These are phyloP conservation scores for Podosphaera aphanis DNA, from an alignment of 2,329 filamentous ascomycete genomes.

Conservation along the genomic window DNA sequence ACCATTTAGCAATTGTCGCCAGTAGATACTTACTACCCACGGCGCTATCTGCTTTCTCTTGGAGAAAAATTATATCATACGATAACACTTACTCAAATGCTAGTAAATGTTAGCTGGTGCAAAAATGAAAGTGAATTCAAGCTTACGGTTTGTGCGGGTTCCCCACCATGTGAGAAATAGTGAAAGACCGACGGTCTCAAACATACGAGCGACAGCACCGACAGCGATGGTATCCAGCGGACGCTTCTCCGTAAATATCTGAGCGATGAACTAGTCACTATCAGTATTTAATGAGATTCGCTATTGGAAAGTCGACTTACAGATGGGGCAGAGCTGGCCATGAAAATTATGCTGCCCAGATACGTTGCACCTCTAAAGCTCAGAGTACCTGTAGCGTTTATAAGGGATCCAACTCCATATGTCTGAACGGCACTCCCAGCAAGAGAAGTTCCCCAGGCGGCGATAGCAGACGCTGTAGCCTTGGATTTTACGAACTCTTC, in stretches of 20 bases:
- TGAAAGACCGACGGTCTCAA: slow-evolving; percentile 82
- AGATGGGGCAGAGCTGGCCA: slow-evolving; percentile 66
- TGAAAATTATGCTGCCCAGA: slow-evolving; percentile 74
- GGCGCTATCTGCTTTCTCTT: neutral
- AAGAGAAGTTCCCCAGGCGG: slow-evolving; percentile 76
- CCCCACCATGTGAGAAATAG: slow-evolving; percentile 95
- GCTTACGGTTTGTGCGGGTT: slow-evolving; percentile 39
- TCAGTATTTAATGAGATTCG: slow-evolving; percentile 1
- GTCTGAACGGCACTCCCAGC: slow-evolving; percentile 72
- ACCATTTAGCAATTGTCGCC: too few species aligned
- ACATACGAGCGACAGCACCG: slow-evolving; percentile 55
- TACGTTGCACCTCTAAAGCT: slow-evolving; percentile 96
- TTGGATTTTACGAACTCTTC: slow-evolving; percentile 90
- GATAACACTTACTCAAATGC: neutral
- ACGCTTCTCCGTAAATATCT: slow-evolving; percentile 77
- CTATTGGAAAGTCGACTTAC: slow-evolving; percentile 34
- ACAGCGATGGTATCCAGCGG: slow-evolving; percentile 77
- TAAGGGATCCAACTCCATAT: slow-evolving; percentile 71
- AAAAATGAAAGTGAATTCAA: neutral
- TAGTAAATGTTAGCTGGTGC: neutral
- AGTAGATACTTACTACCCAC: neutral
- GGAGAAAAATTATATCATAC: neutral
- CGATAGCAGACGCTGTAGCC: slow-evolving; percentile 69
- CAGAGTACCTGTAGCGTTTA: slow-evolving; percentile 85
- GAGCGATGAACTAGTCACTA: slow-evolving; percentile 46